Evolutionary conservation across 1,284 basidiomycete genomes (phyloP).

Genomic region (Pisolithus thermaeus): DNA sequence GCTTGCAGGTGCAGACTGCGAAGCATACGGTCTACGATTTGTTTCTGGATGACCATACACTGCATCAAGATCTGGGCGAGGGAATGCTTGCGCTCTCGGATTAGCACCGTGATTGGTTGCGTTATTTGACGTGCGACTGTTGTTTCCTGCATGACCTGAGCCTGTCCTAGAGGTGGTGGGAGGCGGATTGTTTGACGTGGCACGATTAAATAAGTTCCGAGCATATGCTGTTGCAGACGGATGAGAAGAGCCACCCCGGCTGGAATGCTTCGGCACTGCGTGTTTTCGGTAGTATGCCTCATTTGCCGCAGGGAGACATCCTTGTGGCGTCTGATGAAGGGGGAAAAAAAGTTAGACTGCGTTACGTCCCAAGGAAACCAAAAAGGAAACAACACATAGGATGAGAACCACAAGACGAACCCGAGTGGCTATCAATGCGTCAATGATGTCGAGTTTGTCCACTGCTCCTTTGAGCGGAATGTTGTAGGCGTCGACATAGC

Average conservation of each 20-base stretch:
- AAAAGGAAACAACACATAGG: neutral
- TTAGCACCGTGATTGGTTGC: neutral
- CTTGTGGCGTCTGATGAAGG: conserved; percentile 12
- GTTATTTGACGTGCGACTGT: neutral
- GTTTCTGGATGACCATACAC: conserved; percentile 18
- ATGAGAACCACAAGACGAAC: conserved; percentile 28
- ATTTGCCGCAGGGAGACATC: conserved; percentile 31
- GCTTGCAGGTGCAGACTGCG: conserved; percentile 7
- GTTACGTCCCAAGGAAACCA: neutral
- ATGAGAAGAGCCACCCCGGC: conserved; percentile 27
- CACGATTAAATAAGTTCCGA: conserved; percentile 13
- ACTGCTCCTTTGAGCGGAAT: conserved; percentile 56
- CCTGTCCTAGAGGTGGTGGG: conserved; percentile 21
- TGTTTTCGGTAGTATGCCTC: conserved; percentile 55
- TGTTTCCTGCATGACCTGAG: conserved; percentile 7
- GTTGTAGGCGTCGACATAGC: conserved; percentile 64
- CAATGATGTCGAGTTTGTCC: conserved; percentile 73
- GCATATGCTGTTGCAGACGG: conserved; percentile 16
- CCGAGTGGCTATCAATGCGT: conserved; percentile 51
- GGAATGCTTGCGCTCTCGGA: conserved; percentile 18
- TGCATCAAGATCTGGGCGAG: conserved; percentile 38
- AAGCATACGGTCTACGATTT: conserved; percentile 15
- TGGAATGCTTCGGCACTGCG: conserved; percentile 52
- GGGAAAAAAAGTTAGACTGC: conserved; percentile 15
- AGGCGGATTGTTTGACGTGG: conserved; percentile 14